Conservation (phyloP, 106 monocot genomes). For the Acorus calamus region DNA sequence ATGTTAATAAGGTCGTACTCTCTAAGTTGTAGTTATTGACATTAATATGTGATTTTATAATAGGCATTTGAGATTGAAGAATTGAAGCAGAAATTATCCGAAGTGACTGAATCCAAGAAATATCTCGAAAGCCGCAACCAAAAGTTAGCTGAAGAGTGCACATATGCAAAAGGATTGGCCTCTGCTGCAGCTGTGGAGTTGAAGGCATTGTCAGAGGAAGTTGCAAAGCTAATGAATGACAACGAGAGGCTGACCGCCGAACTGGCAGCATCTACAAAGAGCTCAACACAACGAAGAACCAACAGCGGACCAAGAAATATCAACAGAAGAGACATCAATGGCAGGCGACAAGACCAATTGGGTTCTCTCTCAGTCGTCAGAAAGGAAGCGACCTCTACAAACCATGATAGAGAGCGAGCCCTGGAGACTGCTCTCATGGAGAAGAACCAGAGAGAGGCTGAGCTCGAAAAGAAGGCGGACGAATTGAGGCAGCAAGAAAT, state of each 20-base stretch:
- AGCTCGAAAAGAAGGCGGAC: background rate
- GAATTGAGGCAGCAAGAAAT: background rate
- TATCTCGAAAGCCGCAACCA: conserved; percentile 72
- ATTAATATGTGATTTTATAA: too few species aligned
- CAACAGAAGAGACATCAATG: conserved; percentile 30
- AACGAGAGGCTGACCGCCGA: conserved; percentile 66
- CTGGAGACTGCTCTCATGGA: conserved; percentile 53
- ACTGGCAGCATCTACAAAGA: conserved; percentile 27
- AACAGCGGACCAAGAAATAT: conserved; percentile 19
- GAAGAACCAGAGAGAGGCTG: conserved; percentile 34
- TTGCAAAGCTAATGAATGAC: conserved; percentile 87
- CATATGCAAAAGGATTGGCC: conserved; percentile 88
- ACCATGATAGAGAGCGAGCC: conserved; percentile 34
- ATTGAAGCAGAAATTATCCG: conserved; percentile 44
- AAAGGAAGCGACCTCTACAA: conserved; percentile 20
- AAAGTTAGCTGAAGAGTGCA: conserved; percentile 71
- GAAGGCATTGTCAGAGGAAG: conserved; percentile 90
- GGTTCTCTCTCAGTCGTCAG: background rate
- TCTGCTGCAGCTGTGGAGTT: conserved; percentile 89
- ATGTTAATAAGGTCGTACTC: too few species aligned
- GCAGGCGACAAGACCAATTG: conserved; percentile 27
- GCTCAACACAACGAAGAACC: conserved; percentile 27
- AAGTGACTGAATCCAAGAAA: conserved; percentile 44
- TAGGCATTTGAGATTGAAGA: conserved; percentile 62
- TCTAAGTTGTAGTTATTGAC: too few species aligned